Evolutionary conservation across 805 yeast species (phyloP).

Genomic region (Candida glaebosa): DNA sequence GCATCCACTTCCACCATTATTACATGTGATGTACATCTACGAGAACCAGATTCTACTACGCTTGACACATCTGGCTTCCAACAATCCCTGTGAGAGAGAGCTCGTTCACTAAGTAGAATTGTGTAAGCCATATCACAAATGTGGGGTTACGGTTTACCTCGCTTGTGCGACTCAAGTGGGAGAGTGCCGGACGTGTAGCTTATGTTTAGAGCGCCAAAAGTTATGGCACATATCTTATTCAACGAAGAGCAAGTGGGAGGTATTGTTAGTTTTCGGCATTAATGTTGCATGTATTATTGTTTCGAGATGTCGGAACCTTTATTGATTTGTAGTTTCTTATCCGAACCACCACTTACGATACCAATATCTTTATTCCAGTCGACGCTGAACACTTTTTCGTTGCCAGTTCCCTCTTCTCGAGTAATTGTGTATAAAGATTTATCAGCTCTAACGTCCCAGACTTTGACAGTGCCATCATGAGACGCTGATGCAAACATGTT

Average conservation of each 20-base stretch:
- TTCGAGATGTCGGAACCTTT: conserved; percentile 29
- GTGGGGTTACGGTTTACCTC: too few species aligned
- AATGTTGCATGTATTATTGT: conserved; percentile 6
- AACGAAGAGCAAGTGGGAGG: not conserved
- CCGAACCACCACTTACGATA: conserved; percentile 90
- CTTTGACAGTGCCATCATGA: conserved; percentile 93
- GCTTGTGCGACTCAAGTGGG: too few species aligned
- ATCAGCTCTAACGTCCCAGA: conserved; percentile 93
- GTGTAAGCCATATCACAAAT: too few species aligned
- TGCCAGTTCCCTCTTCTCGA: conserved; percentile 54
- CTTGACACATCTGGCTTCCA: too few species aligned
- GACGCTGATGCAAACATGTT: conserved; percentile 86
- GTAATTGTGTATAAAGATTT: conserved; percentile 77
- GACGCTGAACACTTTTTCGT: conserved; percentile 77
- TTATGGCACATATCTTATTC: too few species aligned
- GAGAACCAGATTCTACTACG: too few species aligned
- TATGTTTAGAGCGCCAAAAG: too few species aligned
- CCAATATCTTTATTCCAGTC: conserved; percentile 81
- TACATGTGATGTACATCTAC: too few species aligned
- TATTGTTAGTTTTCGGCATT: not conserved
- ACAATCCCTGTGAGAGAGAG: too few species aligned
- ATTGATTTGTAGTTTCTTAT: conserved; percentile 87
- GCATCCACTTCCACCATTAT: too few species aligned
- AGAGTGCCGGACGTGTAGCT: too few species aligned
- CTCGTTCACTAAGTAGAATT: too few species aligned